Evolutionary conservation across 2,329 filamentous ascomycete genomes (phyloP), one percentile per base, ranked within the genome.

Genomic region (Cercospora beticola): DNA sequence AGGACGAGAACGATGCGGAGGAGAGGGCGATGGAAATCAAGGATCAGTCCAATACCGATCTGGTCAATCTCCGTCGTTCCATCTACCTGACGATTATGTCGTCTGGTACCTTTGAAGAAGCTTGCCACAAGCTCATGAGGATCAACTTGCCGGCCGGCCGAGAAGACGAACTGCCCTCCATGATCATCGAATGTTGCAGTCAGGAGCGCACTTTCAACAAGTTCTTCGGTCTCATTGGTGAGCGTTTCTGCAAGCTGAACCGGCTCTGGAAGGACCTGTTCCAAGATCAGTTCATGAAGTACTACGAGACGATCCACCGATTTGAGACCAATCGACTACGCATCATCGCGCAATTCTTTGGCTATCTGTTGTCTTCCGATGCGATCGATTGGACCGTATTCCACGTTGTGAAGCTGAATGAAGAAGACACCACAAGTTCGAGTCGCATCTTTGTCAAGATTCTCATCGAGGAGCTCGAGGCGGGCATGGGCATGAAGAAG

Each of bases 401-500:
- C 58, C 92, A 90, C 0, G 86, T 90, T 65, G 89, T 99, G 70
- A 94, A 94, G 78, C 83, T 99, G 62, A 99, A 95, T 77, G 94
- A 99, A 79, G 94, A 98, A 68, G 95, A 99, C 76, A 99, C 95
- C 0, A 99, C 94, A 0, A 94, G 93, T 1, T 95, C 93, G 71
- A 97, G 92, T 74, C 92, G 95, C 84, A 98, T 99, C 79, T 99
- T 98, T 78, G 92, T 99, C 85, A 98, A 97, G 83, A 98, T 98
- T 67, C 83, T 99, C 12, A 96, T 99, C 78, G 93, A 98, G 79
- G 93, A 97, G 76, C 87, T 98, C 26, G 87, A 90, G 4, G 93
- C 97, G 81, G 91, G 92, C 69, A 86, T 97, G 68, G 94, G 95
- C 67, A 89, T 97, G 85, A 85, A 89, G 58, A 92, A 91, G 76